Percentiles rank a stretch among this genome's conserved stretches.
These are phyloP conservation scores for Drechslerella dactyloides DNA, from an alignment of 2,329 filamentous ascomycete genomes.

Conservation along the genomic window DNA sequence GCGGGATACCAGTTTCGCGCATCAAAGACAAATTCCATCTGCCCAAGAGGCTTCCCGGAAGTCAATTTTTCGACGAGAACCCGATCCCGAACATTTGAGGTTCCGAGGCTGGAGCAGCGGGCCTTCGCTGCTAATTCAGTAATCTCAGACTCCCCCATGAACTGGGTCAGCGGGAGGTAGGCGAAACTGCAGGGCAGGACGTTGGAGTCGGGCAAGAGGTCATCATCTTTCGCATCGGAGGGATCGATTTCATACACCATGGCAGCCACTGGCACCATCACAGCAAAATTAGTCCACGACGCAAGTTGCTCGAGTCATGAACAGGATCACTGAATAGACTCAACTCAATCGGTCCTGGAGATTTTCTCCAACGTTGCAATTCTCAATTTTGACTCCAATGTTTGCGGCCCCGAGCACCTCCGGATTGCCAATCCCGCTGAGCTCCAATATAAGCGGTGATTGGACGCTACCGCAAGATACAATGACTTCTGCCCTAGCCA, in stretches of 20 bases:
- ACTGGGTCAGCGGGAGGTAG: constrained; percentile 58
- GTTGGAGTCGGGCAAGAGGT: constrained; percentile 57
- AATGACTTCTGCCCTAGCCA: constrained; percentile 63
- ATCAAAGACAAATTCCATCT: constrained; percentile 63
- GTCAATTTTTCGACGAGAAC: constrained; percentile 57
- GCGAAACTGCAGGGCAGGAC: constrained; percentile 59
- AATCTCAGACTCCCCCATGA: constrained; percentile 17
- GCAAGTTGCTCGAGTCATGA: no score
- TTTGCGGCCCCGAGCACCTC: constrained; percentile 59
- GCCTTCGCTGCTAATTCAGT: constrained; percentile 7
- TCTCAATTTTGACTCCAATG: constrained; percentile 60
- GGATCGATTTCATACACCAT: constrained; percentile 62
- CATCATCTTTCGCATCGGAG: constrained; percentile 59
- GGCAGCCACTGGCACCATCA: constrained; percentile 58
- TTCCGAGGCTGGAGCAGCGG: constrained; percentile 52
- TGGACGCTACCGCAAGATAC: constrained; percentile 66
- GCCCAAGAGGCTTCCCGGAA: constrained; percentile 57
- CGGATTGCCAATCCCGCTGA: constrained; percentile 67
- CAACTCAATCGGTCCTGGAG: constrained; percentile 61
- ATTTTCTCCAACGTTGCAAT: constrained; percentile 62
- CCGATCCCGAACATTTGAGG: constrained; percentile 28
- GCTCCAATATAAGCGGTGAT: constrained; percentile 67
- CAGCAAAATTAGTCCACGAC: not conserved
- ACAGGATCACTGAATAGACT: constrained; percentile 18
- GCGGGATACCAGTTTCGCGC: constrained; percentile 61